Conservation (phyloP, 352 stramenopile species). For the Elongisporangium anandrum region DNA sequence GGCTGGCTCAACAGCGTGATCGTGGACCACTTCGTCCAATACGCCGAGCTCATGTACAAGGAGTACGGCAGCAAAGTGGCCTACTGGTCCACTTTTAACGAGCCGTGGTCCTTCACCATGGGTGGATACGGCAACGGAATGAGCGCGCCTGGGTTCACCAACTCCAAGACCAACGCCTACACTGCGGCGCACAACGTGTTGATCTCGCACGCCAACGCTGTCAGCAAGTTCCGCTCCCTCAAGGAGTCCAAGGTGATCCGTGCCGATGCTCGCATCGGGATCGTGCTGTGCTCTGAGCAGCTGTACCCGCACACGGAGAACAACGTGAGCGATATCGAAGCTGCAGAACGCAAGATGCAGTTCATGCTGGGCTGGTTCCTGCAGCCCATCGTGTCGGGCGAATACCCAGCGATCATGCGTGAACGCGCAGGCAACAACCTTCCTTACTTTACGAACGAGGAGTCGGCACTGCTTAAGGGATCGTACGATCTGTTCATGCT, state of each 20-base stretch:
- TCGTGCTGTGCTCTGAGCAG: slow-evolving; percentile 86
- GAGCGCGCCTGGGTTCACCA: slow-evolving; percentile 30
- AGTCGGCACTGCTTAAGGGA: slow-evolving; percentile 61
- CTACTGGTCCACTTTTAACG: slow-evolving; percentile 94
- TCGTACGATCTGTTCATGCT: slow-evolving; percentile 93
- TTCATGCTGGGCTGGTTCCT: slow-evolving; percentile 91
- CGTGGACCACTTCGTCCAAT: slow-evolving; percentile 75
- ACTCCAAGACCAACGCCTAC: slow-evolving; percentile 48
- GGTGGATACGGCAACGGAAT: slow-evolving; percentile 82
- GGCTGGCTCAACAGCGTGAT: slow-evolving; percentile 67
- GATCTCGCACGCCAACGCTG: slow-evolving; percentile 84
- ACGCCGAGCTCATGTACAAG: slow-evolving; percentile 89
- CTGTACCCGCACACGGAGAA: slow-evolving; percentile 70
- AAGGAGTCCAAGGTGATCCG: slow-evolving; percentile 38
- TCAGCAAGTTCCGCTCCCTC: slow-evolving; percentile 78
- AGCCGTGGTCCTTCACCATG: slow-evolving; percentile 85
- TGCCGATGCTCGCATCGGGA: slow-evolving; percentile 79
- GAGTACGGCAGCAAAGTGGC: slow-evolving; percentile 90
- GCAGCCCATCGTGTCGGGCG: slow-evolving; percentile 83
- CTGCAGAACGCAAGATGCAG: slow-evolving; percentile 82
- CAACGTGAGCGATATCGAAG: slow-evolving; percentile 34
- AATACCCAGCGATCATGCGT: slow-evolving; percentile 91
- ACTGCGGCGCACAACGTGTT: slow-evolving; percentile 85
- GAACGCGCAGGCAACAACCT: slow-evolving; percentile 73
- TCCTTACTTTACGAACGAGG: slow-evolving; percentile 78